Evolutionary conservation across 2,329 filamentous ascomycete genomes (phyloP), one percentile per base, ranked within the genome.

Genomic region (Scleromitrula shiraiana): DNA sequence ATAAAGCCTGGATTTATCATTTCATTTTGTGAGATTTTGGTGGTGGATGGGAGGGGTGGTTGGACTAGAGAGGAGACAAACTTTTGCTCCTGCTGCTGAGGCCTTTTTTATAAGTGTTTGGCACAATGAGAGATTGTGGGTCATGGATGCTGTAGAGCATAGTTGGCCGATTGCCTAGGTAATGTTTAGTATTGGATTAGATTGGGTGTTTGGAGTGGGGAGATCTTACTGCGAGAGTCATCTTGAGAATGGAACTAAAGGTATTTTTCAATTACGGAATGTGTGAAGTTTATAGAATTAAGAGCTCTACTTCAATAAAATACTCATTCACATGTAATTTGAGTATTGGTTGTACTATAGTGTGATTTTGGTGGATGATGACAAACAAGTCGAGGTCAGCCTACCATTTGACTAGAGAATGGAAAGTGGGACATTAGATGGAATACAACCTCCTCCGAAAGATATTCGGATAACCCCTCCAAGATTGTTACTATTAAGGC

Each of bases 161-260:
- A 96, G 80, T 68, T 96, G 91, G 27, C 89, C 90, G 38, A 95
- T 75, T 56, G 89, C 89, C 88, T 94, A 30, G 60, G 23, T 14
- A 3, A 37, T 36, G 24, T 12, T 37, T 22, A 45, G 42, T 29
- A 6, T 15, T 22, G 14, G 12, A 12, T 22, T 37, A 27, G 7
- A 27, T 27, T 6, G 1, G 8, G 23, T 10, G 12, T 23, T 32
- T 35, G 9, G 19, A 30, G 15, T 17, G 30, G 5, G 20, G n/a
- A 9, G 42, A 5, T 27, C 41, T 41, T 41, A 51, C 46, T 6
- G 37, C 41, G 15, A 51, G 15, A 4, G 46, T 48, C 45, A 48
- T 48, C 15, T 19, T 46, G 15, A 24, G 9, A 12, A n/a, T n/a
- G n/a, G 7, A 8, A 41, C 19, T 7, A n/a, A n/a, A n/a, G n/a